Conservation (phyloP, 371 early-diverging fungal genomes). For the Lichtheimia ramosa region DNA sequence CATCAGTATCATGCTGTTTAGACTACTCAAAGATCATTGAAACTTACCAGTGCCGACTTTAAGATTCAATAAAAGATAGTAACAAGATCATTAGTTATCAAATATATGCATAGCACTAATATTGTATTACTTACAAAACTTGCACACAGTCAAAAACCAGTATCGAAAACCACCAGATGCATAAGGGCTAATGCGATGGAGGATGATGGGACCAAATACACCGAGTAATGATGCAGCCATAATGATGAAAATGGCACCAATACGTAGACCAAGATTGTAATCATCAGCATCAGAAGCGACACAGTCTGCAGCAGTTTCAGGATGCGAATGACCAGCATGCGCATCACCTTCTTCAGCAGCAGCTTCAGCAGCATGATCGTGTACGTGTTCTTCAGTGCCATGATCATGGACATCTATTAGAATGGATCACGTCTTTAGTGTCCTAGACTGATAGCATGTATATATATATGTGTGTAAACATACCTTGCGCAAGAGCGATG, state of each 20-base stretch:
- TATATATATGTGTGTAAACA: not conserved
- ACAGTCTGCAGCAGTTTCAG: conserved; percentile 32
- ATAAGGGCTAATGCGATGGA: conserved; percentile 39
- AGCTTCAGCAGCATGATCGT: not conserved
- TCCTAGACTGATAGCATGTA: not conserved
- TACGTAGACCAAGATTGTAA: conserved; percentile 31
- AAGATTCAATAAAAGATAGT: no score
- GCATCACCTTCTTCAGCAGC: conserved; percentile 8
- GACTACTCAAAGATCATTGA: no score
- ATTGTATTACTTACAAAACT: conserved; percentile 43
- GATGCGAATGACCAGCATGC: conserved; percentile 5
- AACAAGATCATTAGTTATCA: not conserved
- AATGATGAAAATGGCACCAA: conserved; percentile 33
- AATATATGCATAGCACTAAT: not conserved
- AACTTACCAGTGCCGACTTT: no score
- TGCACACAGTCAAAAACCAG: conserved; percentile 39
- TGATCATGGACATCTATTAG: conserved; percentile 10
- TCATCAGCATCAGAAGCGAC: conserved; percentile 20
- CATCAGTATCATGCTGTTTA: conserved; percentile 19
- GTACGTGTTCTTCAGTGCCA: not conserved
- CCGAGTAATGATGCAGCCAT: conserved; percentile 18
- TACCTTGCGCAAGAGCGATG: conserved; percentile 11
- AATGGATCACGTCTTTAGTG: not conserved
- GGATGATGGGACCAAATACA: conserved; percentile 39
- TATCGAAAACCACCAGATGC: conserved; percentile 24